Evolutionary conservation across 1,139 yeast species (phyloP).

Genomic region (Ogataea hybrid): DNA sequence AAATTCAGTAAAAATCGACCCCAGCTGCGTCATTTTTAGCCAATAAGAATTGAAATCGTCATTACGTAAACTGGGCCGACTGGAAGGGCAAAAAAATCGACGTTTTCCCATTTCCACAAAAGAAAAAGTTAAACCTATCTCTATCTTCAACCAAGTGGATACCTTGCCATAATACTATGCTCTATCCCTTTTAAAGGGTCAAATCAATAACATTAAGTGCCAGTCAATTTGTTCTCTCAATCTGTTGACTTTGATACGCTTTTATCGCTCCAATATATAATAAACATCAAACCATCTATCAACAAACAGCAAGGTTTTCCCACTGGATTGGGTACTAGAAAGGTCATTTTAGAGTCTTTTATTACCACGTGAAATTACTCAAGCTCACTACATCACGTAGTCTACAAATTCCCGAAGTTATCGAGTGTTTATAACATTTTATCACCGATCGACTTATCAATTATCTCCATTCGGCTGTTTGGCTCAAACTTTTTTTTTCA

Average conservation of each 20-base stretch:
- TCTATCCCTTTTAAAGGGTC: slow-evolving; percentile 11
- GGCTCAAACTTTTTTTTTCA: slow-evolving; percentile 6
- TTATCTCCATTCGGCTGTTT: slow-evolving; percentile 11
- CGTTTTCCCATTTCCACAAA: slow-evolving; percentile 22
- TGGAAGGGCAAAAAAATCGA: slow-evolving; percentile 14
- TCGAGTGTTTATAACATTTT: not conserved
- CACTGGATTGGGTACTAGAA: slow-evolving; percentile 6
- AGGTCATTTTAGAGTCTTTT: not conserved
- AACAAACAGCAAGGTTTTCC: slow-evolving; percentile 10
- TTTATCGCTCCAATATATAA: slow-evolving; percentile 3
- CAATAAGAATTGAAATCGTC: slow-evolving; percentile 7
- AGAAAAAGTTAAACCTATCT: slow-evolving; percentile 13
- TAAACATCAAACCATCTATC: not conserved
- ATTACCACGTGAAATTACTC: not conserved
- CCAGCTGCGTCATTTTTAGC: slow-evolving; percentile 1
- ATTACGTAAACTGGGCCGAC: slow-evolving; percentile 11
- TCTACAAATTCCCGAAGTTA: not conserved
- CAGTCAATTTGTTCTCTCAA: slow-evolving; percentile 3
- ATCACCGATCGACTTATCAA: slow-evolving; percentile 7
- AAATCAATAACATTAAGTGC: not conserved
- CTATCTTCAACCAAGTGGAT: slow-evolving; percentile 13
- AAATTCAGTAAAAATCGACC: slow-evolving; percentile 15
- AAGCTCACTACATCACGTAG: not conserved
- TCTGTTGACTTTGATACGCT: slow-evolving; percentile 3
- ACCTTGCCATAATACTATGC: slow-evolving; percentile 9